A percentile compares a stretch with the other conserved stretches of the same genome.
These are phyloP conservation scores for Tympanopsis confertula DNA, from an alignment of 2,329 filamentous ascomycete species.

Conservation along the genomic window DNA sequence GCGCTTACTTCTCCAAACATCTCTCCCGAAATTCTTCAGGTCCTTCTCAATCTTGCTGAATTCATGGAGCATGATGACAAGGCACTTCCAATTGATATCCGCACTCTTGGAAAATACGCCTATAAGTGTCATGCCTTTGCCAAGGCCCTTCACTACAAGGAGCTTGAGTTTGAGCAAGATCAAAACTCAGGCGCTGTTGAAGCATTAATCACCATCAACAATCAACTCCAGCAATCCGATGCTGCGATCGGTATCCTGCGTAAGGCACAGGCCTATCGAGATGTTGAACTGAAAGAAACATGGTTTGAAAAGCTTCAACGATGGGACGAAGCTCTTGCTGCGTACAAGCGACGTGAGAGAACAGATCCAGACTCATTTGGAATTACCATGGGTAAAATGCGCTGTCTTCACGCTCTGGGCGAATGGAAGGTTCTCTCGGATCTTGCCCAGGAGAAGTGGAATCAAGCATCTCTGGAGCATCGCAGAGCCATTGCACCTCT, in stretches of 20 bases:
- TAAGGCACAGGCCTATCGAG: slow-evolving; percentile 88
- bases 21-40: slow-evolving; percentile 85
- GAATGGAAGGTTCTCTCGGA: slow-evolving; percentile 92
- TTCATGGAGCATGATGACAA: slow-evolving; percentile 99
- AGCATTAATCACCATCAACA: slow-evolving; percentile 97
- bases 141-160: slow-evolving; percentile 97
- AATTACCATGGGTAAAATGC: slow-evolving; percentile 99
- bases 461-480: slow-evolving; percentile 75
- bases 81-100: slow-evolving; percentile 90
- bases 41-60: slow-evolving; percentile 88
- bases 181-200: slow-evolving; percentile 93
- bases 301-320: slow-evolving; percentile 98
- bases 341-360: slow-evolving; percentile 76
- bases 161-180: slow-evolving; percentile 94
- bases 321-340: slow-evolving; percentile 91
- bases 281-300: slow-evolving; percentile 70
- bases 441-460: slow-evolving; percentile 86
- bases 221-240: slow-evolving; percentile 95
- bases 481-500: slow-evolving; percentile 84
- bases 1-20: slow-evolving; percentile 93
- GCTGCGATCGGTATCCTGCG: slow-evolving; percentile 94
- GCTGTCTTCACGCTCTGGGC: slow-evolving; percentile 88
- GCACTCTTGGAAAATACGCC: slow-evolving; percentile 85
- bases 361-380: slow-evolving; percentile 68
- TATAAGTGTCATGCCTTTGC: slow-evolving; percentile 95